phyloP scores from a whole-genome alignment of 73 alveolate genomes.

The Tetrahymena borealis region DNA sequence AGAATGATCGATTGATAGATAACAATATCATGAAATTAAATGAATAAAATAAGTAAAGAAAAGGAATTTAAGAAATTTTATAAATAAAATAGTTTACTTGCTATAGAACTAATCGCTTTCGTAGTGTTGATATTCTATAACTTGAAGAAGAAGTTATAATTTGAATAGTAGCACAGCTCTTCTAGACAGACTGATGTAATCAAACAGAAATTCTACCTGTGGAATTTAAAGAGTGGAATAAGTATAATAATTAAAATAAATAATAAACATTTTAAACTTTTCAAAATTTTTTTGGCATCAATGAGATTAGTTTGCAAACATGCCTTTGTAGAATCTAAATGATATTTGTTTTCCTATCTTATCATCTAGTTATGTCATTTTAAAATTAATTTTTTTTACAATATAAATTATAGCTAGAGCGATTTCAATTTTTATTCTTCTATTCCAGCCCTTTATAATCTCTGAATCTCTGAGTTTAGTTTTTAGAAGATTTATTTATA shows the following conservation, averaged over 20 bases:
- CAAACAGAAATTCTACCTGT: not conserved
- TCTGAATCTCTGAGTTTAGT: not conserved
- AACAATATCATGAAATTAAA: no score
- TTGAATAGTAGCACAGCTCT: not conserved
- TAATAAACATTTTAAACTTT: no score
- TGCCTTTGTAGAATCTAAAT: no score
- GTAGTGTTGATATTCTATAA: not conserved
- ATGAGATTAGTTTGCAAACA: not conserved
- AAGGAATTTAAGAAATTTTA: not conserved
- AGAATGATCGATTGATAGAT: no score
- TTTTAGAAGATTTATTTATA: not conserved
- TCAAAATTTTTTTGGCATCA: not conserved
- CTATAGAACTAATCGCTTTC: not conserved
- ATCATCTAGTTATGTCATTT: not conserved
- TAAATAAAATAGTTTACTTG: not conserved
- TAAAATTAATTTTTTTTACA: not conserved
- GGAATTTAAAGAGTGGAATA: not conserved
- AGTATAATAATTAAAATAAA: not conserved
- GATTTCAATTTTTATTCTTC: not conserved
- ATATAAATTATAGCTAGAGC: not conserved
- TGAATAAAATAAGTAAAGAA: not conserved
- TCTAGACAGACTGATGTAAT: not conserved
- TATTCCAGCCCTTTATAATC: not conserved
- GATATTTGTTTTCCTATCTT: not conserved
- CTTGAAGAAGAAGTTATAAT: not conserved